Evolutionary conservation across 352 stramenopile species (phyloP).

Genomic region (Globisporangium alternatum): DNA sequence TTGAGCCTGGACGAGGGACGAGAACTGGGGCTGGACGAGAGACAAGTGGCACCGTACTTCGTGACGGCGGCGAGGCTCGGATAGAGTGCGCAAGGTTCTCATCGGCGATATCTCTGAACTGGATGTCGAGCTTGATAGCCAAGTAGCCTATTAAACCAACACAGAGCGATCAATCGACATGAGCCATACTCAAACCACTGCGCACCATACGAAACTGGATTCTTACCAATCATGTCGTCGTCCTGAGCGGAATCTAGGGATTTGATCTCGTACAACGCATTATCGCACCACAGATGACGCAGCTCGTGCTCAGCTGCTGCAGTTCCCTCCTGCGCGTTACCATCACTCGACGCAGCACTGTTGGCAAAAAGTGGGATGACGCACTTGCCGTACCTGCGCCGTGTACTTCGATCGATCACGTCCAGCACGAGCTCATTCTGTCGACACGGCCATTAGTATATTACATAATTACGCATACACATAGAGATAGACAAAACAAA

Average conservation of each 20-base stretch:
- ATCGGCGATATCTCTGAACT: neutral
- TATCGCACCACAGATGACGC: constrained; percentile 23
- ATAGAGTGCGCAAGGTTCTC: neutral
- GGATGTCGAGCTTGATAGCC: constrained; percentile 22
- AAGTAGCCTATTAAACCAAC: constrained; percentile 22
- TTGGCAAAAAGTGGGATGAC: constrained; percentile 19
- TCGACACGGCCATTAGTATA: neutral
- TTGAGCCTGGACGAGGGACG: constrained; percentile 1
- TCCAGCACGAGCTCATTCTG: constrained; percentile 52
- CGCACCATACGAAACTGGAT: neutral
- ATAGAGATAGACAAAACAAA: neutral
- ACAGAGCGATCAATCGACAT: constrained; percentile 3
- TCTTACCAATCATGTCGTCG: constrained; percentile 13
- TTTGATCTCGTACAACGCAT: constrained; percentile 44
- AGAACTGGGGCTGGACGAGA: constrained; percentile 6
- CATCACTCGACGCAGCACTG: neutral
- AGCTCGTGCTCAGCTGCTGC: constrained; percentile 26
- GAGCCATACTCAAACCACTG: neutral
- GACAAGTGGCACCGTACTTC: neutral
- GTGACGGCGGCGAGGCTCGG: neutral
- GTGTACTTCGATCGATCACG: constrained; percentile 50
- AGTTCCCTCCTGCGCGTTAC: constrained; percentile 1
- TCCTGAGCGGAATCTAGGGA: constrained; percentile 8
- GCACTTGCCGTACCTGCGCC: constrained; percentile 38
- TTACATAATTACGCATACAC: neutral